Evolutionary conservation across 352 stramenopile genomes (phyloP), one percentile per base, ranked within the genome.

Genomic region (Phytophthora pinifolia): DNA sequence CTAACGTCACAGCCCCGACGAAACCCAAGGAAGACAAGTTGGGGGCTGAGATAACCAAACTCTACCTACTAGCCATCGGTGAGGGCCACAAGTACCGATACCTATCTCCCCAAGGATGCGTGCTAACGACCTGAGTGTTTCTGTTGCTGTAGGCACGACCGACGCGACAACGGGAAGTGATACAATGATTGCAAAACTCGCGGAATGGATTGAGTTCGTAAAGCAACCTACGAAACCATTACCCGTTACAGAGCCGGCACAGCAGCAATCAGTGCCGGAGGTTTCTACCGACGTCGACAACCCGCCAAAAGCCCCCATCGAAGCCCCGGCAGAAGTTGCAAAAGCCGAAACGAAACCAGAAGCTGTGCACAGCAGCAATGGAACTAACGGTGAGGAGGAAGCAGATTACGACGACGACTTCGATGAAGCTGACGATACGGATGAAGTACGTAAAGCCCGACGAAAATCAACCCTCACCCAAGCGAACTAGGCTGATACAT

Each of bases 331-430:
- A 49, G 18, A 43, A 20, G n/a, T 13, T 20, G 35, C 8, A 2
- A 43, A 54, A 9, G 13, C n/a, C n/a, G 31, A 49, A 34, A 20
- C 30, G 46, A 25, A 51, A 41, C 29, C 49, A 8, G 36, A 61
- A 42, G 22, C n/a, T 34, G 12, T 49, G 14, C 14, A 18, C 29
- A 51, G 14, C 2, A 38, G 27, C 29, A 44, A 52, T 27, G 36
- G 37, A 3, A 9, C 20, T 14, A 61, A 15, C 20, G 55, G 50
- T 17, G 59, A 74, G 14, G 66, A 75, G 6, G 67, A 75, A 47
- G 46, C 33, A 8, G 57, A 75, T 20, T 75, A 75, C 15, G 67
- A 75, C 17, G 67, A 72, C 27, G 67, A 75, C 46, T 83, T 88
- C 42, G 76, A 85, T 22, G 62, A 71, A 15, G 27, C 31, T 9